Evolutionary conservation across 208 protist species (phyloP), one percentile per base, ranked within the genome.

Genomic region (Trypanosoma melophagium): DNA sequence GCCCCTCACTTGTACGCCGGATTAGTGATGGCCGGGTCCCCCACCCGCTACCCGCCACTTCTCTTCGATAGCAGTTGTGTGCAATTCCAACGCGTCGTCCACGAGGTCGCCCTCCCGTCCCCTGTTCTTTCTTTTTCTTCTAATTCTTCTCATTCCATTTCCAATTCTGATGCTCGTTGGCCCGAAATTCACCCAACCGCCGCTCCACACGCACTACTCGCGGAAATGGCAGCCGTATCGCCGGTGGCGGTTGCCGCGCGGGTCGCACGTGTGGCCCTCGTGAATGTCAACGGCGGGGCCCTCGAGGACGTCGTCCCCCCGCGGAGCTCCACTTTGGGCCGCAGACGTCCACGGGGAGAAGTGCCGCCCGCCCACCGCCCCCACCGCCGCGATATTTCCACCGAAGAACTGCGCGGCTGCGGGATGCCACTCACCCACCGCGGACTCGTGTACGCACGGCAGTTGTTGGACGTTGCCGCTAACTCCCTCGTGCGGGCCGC

Each of bases 301-400:
- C 63, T 94, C 19, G 88, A 94, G 60, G 80, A 92, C 64, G 74
- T 94, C 7, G 60, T 92, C 25, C 82, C 88, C 13, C 76, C 83
- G 56, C 81, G 76, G 42, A 80, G 76, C 21, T 77, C 77, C 8
- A 76, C 75, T 56, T 51, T 92, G 21, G 76, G 77, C 7, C 79
- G 79, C 12, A 2, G 55, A 41, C 62, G n/a, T 24, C 24, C 19
- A 63, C 13, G 69, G 2, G 28, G 9, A 10, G 25, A 22, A 51
- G 41, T 47, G 69, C 74, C 21, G 28, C 16, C 16, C 31, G 17
- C 45, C 41, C 5, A n/a, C 52, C n/a, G n/a, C n/a, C n/a, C n/a
- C 14, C 22, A 67, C 59, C 83, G 82, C 5, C 76, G 84, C 28
- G 88, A 92, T 71, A 10, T 92, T 5, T 88, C 74, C 13, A 92